Conservation (phyloP, 768 basidiomycete genomes). For the Lactarius psammicola region DNA sequence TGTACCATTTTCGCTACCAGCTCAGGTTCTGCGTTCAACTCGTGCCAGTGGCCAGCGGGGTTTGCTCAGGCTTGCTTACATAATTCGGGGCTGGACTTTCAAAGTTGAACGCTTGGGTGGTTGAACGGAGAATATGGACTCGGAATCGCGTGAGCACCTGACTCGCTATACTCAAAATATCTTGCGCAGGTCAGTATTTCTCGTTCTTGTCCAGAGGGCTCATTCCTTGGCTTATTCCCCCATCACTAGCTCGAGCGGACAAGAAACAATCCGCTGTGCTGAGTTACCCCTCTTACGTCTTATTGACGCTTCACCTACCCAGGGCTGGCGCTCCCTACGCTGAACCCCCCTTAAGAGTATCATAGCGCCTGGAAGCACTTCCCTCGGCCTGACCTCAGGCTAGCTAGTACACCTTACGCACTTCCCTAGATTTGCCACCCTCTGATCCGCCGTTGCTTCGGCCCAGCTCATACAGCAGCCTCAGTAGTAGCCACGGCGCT, state of each 20-base stretch:
- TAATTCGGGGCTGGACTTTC: no score
- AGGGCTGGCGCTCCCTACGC: constrained; percentile 18
- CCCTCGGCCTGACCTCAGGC: neutral
- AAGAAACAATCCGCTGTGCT: neutral
- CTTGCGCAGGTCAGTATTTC: neutral
- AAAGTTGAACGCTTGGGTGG: no score
- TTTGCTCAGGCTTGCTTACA: no score
- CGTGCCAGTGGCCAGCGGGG: no score
- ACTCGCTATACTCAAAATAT: neutral
- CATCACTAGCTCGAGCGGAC: neutral
- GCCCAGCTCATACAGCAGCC: neutral
- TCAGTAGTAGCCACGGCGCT: neutral
- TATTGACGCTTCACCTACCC: constrained; percentile 8
- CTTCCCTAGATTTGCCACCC: neutral
- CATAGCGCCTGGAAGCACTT: neutral
- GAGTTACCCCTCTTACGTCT: constrained; percentile 20
- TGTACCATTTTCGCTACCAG: no score
- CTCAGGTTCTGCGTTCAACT: no score
- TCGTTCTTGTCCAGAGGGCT: neutral
- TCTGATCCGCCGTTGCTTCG: neutral
- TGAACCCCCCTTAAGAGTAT: neutral
- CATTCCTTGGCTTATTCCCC: neutral
- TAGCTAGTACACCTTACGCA: neutral
- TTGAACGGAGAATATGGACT: no score
- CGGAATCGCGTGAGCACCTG: neutral